Base-by-base conservation (phyloP, 805 yeast genomes). In the Cyberlindnera americana region DNA sequence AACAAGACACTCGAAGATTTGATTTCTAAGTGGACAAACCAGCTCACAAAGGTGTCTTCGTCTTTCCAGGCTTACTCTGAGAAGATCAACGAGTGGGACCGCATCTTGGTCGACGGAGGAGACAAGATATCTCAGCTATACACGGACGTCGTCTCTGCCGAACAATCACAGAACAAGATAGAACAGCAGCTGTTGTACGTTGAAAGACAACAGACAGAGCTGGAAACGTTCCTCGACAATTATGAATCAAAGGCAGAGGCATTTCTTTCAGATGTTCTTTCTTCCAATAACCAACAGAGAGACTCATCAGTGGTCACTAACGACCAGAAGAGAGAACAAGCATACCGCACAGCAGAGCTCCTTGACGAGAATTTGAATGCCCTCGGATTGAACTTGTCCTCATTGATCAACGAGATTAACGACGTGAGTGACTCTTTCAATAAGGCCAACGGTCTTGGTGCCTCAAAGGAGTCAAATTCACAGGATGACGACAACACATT, bases 1-100 rank as follows among this genome's bases (percentile, higher is more conserved):
- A 93, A 93, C 64, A 88, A 88, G 60, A 88, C 96, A 1, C 68
- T 93, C 56, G 98, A 93, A 55, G 98, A 93, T 59, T 72, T 93
- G 49, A 84, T 93, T 30, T 77, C 89, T 12, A 89, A 84, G 62
- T 93, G 99, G 99, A 84, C 97, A 0, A 78, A 79, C 40, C 95
- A 93, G 50, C 64, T 93, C 43, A 70, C 91, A 2, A 72, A 76
- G 12, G 78, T 93, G 1, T 76, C 91, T 2, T 71, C 73, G 19
- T 81, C 85, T 26, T 93, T 90, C 64, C 82, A 81, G 43, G 63
- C 70, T 11, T 91, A 87, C 58, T 80, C 96, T 8, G 67, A 70
- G 18, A 83, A 82, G 44, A 79, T 91, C 16, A 79, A 82, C 46
- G 72, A 74, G 37, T 93, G 98, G 97, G 99, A 93, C 60, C 75